Evolutionary conservation across 1,139 yeast species (phyloP), one percentile per base, ranked within the genome.

Genomic region (Hyphopichia fennica): DNA sequence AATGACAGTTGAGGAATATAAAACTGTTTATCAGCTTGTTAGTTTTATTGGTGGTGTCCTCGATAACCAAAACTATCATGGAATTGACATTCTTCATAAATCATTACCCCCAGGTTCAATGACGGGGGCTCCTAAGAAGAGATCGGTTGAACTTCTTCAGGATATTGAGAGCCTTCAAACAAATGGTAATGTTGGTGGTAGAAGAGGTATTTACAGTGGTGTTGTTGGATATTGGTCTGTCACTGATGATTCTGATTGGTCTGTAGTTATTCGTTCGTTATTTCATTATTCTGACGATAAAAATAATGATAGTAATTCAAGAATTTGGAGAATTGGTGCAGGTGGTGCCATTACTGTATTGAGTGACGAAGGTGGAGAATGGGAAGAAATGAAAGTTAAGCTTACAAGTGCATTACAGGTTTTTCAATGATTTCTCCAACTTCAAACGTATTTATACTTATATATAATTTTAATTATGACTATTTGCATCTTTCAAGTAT

Each of bases 41-140:
- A 87, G 96, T 40, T 96, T 88, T 3, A 89, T 95, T 28, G 78
- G 73, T 42, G 98, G 97, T 0, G 62, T 70, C 20, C 69, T 84
- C 15, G 50, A 63, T 11, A 54, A 56, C 15, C 46, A 56, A 2
- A 62, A 62, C 0, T 84, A 77, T 54, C 69, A 75, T 23, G 99
- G 98, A 0, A 71, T 90, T 34, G 98, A 93, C 58, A 71, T 91
- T 5, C 71, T 93, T 16, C 78, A 82, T 19, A 81, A 81, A 45
- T 82, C 96, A 0, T 68, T 95, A 30, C 99, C 99, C 2, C 97
- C 99, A 0, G 99, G 99, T 0, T 91, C 98, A 1, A 95, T 95
- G 99, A 95, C 99, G 0, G 99, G 99, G 3, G 99, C 99, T 0
- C 99, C 99, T 1, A 95, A 95, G 65, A 87, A 84, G 55, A 75